Base-by-base conservation (phyloP, 2,329 filamentous ascomycete genomes). In the Pyrenophora seminiperda region DNA sequence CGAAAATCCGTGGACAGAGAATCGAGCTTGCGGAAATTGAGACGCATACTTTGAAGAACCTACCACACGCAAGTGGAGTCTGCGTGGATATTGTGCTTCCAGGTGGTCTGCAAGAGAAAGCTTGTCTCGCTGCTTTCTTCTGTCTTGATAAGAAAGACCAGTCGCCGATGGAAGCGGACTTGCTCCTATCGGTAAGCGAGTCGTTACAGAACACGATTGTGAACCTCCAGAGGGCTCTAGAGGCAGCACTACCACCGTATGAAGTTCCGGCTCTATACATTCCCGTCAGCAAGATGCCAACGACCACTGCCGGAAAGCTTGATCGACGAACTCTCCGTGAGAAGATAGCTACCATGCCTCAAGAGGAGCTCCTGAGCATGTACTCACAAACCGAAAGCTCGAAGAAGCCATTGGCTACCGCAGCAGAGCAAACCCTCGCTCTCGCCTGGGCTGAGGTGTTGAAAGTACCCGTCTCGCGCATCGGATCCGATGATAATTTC, bases 1-100 rank as follows among this genome's bases (percentile, higher is more conserved):
- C 55, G 42, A 63, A 65, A 52, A 62, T 76, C 32, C 73, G 58
- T 33, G 62, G 62, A 7, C 62, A 65, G 42, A 56, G 62, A 19
- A 57, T 65, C 30, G 60, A 65, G 40, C 46, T 63, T 11, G 38
- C 47, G 7, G 62, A 38, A 22, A 38, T 38, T 10, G 34, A 38
- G 34, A 22, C 34, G 24, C 34, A 38, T 38, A 38, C 34, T 7
- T 38, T 38, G 34, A 38, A n/a, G 19, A 38, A 38, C 18, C 17
- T 38, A 7, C 34, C 34, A 22, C 7, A 38, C 4, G 34, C 18
- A n/a, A 38, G 34, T 24, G 34, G 34, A 3, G 34, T 38, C 34
- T 38, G 34, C 19, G 34, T 38, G 34, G 34, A 38, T 10, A 38
- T 38, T 7, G 34, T 38, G 13, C 19, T 38, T 24, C 34, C 34